A percentile compares a stretch with the other conserved stretches of the same genome.
Conservation (phyloP, 371 early-diverging fungal genomes). For the Actinomucor elegans region DNA sequence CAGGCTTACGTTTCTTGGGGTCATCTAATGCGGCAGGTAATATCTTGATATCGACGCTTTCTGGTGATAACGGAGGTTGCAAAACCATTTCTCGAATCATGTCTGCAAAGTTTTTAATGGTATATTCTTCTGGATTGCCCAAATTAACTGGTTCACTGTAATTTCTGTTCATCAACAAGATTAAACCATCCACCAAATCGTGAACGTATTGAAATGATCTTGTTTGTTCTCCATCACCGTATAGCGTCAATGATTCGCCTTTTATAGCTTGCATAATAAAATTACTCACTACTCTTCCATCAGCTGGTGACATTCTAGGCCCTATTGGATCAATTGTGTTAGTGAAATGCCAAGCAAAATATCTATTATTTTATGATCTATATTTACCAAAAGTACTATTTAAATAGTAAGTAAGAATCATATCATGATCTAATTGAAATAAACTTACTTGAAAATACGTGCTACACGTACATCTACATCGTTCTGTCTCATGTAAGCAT, state of each 20-base stretch:
- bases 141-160: conserved; percentile 80
- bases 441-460: conserved; percentile 75
- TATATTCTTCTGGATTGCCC: conserved; percentile 89
- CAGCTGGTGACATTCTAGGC: conserved; percentile 86
- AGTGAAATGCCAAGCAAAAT: not conserved
- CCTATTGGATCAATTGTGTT: conserved; percentile 53
- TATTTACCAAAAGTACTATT: conserved; percentile 24
- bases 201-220: conserved; percentile 89
- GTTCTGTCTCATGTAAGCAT: conserved; percentile 79
- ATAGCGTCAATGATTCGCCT: conserved; percentile 77
- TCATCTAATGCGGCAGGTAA: conserved; percentile 77
- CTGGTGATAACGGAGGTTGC: conserved; percentile 26
- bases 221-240: conserved; percentile 84
- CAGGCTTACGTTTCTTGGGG: conserved; percentile 80
- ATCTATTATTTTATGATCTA: not conserved
- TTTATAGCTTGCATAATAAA: conserved; percentile 86
- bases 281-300: conserved; percentile 90
- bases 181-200: conserved; percentile 85
- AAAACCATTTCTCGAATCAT: conserved; percentile 72
- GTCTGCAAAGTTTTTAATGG: conserved; percentile 80
- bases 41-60: conserved; percentile 61
- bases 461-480: conserved; percentile 84
- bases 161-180: conserved; percentile 75
- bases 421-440: too few species aligned
- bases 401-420: too few species aligned